Percentiles rank a stretch among this genome's conserved stretches.
Conservation (phyloP, 2,329 filamentous ascomycete genomes). For the Cytospora paraplurivora region DNA sequence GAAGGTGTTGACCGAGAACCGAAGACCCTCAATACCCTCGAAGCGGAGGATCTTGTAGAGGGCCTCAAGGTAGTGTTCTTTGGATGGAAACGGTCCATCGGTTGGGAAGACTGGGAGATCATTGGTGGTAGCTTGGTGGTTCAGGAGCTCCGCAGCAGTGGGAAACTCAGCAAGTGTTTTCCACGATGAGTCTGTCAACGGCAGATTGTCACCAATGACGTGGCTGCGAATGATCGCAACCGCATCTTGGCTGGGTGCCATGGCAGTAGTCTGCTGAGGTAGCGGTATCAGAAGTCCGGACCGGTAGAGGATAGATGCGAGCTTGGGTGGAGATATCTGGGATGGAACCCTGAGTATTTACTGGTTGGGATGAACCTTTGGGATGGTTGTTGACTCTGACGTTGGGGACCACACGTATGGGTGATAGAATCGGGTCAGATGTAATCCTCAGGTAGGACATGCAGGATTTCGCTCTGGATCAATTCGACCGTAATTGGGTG, state of each 20-base stretch:
- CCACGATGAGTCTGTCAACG: conserved; percentile 27
- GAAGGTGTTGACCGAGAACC: conserved; percentile 64
- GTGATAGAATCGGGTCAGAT: too few species aligned
- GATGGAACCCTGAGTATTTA: too few species aligned
- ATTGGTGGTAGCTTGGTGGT: conserved; percentile 32
- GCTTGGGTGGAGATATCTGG: neutral
- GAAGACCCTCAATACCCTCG: conserved; percentile 70
- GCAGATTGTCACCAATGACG: conserved; percentile 5
- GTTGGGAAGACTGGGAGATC: conserved; percentile 56
- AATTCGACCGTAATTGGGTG: too few species aligned
- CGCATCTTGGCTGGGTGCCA: conserved; percentile 9
- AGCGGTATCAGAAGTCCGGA: neutral
- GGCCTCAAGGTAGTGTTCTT: conserved; percentile 66
- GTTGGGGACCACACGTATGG: too few species aligned
- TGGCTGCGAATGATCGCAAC: conserved; percentile 18
- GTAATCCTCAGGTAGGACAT: too few species aligned
- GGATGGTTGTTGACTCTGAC: too few species aligned
- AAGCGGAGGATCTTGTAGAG: conserved; percentile 78
- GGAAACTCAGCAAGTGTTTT: conserved; percentile 55
- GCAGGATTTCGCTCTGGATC: too few species aligned
- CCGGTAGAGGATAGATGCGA: neutral
- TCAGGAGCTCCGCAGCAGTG: conserved; percentile 53
- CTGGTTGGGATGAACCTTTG: too few species aligned
- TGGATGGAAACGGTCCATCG: conserved; percentile 58
- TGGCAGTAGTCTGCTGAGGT: neutral